Evolutionary conservation across 305 asterid species (phyloP).

Genomic region (Coffea humblotiana): DNA sequence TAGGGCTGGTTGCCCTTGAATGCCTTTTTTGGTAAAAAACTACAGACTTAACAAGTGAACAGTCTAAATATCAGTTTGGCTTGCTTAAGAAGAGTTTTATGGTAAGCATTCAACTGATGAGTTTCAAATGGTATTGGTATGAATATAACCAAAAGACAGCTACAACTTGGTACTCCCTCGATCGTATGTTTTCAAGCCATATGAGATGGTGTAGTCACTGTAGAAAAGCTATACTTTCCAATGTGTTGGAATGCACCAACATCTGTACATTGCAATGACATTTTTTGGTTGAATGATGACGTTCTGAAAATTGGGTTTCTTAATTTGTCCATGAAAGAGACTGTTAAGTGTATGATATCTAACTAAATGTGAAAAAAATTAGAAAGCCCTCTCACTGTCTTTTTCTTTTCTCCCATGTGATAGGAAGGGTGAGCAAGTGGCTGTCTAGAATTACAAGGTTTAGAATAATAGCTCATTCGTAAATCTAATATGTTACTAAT

Average conservation of each 20-base stretch:
- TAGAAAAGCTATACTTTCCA: neutral
- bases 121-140: neutral
- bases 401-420: neutral
- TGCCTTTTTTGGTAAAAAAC: neutral
- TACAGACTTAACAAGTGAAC: neutral
- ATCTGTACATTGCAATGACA: neutral
- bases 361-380: neutral
- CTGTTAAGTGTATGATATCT: neutral
- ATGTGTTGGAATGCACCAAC: neutral
- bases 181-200: neutral
- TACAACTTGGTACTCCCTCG: neutral
- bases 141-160: neutral
- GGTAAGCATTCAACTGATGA: neutral
- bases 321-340: neutral
- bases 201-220: neutral
- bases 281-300: neutral
- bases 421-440: neutral
- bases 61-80: neutral
- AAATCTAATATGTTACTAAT: neutral
- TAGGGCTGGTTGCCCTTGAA: no score
- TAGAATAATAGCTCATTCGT: neutral
- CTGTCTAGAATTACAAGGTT: neutral
- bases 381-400: neutral
- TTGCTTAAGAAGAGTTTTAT: neutral
- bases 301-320: neutral